Base-by-base conservation (phyloP, 2,329 filamentous ascomycete genomes). In the Alternaria metachromatica region DNA sequence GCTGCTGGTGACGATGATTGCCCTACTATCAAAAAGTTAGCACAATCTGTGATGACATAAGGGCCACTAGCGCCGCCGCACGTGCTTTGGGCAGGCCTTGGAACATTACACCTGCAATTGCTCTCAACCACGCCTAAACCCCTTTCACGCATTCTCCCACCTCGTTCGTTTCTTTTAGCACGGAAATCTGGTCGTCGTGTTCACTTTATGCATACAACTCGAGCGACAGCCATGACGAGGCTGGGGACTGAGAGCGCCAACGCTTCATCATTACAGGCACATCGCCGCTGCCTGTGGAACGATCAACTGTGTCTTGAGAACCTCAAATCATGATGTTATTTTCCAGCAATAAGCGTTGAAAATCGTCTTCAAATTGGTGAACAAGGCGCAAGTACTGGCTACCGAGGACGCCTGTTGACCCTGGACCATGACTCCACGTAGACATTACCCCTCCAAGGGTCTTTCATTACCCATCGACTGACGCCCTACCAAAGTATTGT, bases 1-100 rank as follows among this genome's bases (percentile, higher is more conserved):
- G 54, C 46, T 55, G 56, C 61, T 46, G 58, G 58, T 30, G 49
- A 60, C 37, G 55, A 61, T 55, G 61, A 37, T 65, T 58, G 62
- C 56, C 49, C 13, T 53, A 53, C 30, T 53, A 53, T 53, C 49
- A 53, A 53, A 53, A 53, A 53, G 49, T 53, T 53, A 53, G 49
- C 49, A 53, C 49, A 53, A 41, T 37, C 33, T 41, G 30, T 53
- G 49, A 53, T 53, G 49, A 53, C 49, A 53, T 53, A 53, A 53
- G 49, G 8, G 49, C 20, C 49, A 53, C 49, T 53, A 53, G 49
- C 8, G 49, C 10, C 20, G 30, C 5, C 30, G 49, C 49, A 53
- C 49, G 49, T 53, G 49, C 49, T 53, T 53, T 2, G 18, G 21
- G 15, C 15, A 9, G 10, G 6, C 20, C 9, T 51, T 51, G 20